These are phyloP conservation scores for Penicillium canescens DNA, from an alignment of 495 filamentous ascomycete genomes.

Conservation along the genomic window DNA sequence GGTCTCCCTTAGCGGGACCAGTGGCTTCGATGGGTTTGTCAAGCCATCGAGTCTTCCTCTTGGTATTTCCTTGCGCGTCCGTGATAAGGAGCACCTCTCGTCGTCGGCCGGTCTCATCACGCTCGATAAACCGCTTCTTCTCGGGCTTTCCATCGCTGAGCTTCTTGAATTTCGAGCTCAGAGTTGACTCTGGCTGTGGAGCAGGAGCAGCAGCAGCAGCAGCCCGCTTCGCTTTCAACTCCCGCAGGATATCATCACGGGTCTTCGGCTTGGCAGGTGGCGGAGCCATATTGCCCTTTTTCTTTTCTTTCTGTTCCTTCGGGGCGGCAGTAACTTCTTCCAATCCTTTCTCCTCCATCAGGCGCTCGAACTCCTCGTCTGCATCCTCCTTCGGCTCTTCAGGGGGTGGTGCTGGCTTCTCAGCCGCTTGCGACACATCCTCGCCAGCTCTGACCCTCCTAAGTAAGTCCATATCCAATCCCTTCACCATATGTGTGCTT, in stretches of 20 bases:
- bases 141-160: constrained; percentile 59
- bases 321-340: constrained; percentile 45
- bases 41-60: constrained; percentile 69
- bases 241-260: constrained; percentile 80
- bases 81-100: constrained; percentile 83
- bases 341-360: constrained; percentile 63
- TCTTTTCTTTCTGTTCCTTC: constrained; percentile 61
- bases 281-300: constrained; percentile 75
- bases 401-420: constrained; percentile 16
- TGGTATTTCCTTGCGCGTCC: constrained; percentile 84
- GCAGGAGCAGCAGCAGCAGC: constrained; percentile 57
- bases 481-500: constrained; percentile 87
- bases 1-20: constrained; percentile 28
- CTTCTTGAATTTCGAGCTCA: constrained; percentile 82
- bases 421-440: constrained; percentile 50
- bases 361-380: constrained; percentile 76
- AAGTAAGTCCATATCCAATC: constrained; percentile 81
- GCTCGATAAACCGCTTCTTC: constrained; percentile 72
- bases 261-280: constrained; percentile 65
- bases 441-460: constrained; percentile 72
- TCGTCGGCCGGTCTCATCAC: constrained; percentile 63
- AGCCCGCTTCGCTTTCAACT: constrained; percentile 72
- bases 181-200: constrained; percentile 47
- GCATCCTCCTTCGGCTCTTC: constrained; percentile 41
- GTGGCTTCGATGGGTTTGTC: constrained; percentile 45